Evolutionary conservation across 2,329 filamentous ascomycete genomes (phyloP).

Genomic region (Phialophora macrospora): DNA sequence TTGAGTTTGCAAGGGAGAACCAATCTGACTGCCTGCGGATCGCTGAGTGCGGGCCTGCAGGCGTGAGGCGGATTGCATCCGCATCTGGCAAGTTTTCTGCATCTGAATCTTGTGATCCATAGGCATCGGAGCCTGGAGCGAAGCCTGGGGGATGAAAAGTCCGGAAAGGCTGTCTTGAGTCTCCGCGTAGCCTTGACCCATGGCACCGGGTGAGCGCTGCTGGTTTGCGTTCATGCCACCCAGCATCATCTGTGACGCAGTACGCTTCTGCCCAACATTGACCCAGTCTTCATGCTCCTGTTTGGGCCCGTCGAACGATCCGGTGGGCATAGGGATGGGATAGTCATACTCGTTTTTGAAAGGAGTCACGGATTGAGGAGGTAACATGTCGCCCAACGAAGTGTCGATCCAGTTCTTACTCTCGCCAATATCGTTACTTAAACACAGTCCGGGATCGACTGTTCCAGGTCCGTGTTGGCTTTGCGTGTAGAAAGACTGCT

Average conservation of each 20-base stretch:
- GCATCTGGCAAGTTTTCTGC: neutral
- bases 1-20: neutral
- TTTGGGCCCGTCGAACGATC: constrained; percentile 12
- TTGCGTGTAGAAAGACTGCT: neutral
- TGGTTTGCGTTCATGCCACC: neutral
- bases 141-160: neutral
- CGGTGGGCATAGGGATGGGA: constrained; percentile 20
- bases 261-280: constrained; percentile 10
- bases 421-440: neutral
- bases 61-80: neutral
- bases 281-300: neutral
- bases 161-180: neutral
- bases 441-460: neutral
- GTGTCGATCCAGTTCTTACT: constrained; percentile 23
- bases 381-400: constrained; percentile 6
- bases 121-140: neutral
- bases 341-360: constrained; percentile 23
- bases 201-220: neutral
- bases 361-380: constrained; percentile 12
- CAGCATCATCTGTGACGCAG: constrained; percentile 7
- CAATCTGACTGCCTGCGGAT: neutral
- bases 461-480: neutral
- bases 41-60: neutral
- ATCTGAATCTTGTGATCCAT: neutral
- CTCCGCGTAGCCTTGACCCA: neutral